Percentiles rank a stretch among this genome's conserved stretches.
These are phyloP conservation scores for Penicillium sp. DNA, from an alignment of 2,329 filamentous ascomycete species.

Conservation along the genomic window DNA sequence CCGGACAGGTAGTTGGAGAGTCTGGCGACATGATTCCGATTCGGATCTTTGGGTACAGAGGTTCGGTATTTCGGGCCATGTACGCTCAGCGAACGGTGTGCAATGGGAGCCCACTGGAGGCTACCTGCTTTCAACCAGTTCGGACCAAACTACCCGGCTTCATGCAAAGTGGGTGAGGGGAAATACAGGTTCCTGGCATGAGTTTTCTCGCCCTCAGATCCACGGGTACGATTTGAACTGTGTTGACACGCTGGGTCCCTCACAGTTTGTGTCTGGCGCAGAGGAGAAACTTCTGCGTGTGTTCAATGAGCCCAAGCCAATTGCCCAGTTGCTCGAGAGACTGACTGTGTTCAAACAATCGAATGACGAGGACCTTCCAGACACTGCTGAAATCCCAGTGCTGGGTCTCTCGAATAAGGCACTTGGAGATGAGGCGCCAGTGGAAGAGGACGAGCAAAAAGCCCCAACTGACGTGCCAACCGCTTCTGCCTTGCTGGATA, in stretches of 20 bases:
- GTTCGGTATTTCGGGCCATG: constrained; percentile 79
- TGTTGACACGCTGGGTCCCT: constrained; percentile 69
- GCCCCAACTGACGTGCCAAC: constrained; percentile 19
- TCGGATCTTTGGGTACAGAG: constrained; percentile 72
- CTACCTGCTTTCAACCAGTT: constrained; percentile 83
- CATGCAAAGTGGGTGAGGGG: constrained; percentile 72
- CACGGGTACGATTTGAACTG: constrained; percentile 98
- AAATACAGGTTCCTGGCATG: constrained; percentile 71
- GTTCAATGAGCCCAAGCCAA: constrained; percentile 82
- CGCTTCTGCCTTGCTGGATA: constrained; percentile 47
- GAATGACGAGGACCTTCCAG: constrained; percentile 57
- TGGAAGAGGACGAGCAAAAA: constrained; percentile 42
- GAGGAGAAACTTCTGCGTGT: constrained; percentile 98
- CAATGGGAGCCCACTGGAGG: constrained; percentile 78
- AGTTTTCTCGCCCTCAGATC: constrained; percentile 92
- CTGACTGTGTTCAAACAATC: constrained; percentile 60
- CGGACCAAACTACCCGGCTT: constrained; percentile 88
- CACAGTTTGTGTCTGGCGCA: constrained; percentile 86
- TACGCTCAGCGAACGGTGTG: constrained; percentile 74
- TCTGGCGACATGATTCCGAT: constrained; percentile 66
- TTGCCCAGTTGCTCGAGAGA: constrained; percentile 68
- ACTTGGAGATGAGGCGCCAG: constrained; percentile 51
- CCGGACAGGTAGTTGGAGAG: constrained; percentile 87
- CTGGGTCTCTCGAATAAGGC: constrained; percentile 96
- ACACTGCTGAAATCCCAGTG: constrained; percentile 91